Conservation (phyloP, 129 eudicot species). For the Scalesia atractyloides region DNA sequence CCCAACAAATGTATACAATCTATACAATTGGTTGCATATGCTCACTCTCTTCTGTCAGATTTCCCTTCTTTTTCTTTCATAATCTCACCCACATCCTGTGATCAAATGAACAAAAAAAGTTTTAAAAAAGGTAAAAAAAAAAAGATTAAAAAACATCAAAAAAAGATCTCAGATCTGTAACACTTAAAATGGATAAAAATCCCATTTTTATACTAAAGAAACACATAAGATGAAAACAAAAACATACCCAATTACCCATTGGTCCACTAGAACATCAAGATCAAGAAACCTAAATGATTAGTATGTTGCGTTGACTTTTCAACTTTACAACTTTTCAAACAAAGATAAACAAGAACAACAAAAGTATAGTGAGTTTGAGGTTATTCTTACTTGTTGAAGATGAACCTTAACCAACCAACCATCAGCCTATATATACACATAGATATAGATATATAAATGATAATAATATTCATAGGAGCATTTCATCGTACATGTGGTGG, state of each 20-base stretch:
- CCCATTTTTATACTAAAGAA: neutral
- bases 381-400: neutral
- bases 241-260: neutral
- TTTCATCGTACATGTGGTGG: constrained; percentile 29
- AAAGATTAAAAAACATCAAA: no score
- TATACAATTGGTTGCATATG: constrained; percentile 47
- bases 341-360: neutral
- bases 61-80: neutral
- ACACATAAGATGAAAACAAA: neutral
- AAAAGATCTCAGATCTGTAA: constrained; percentile 10
- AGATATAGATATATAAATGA: no score
- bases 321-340: constrained; percentile 19
- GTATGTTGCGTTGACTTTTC: neutral
- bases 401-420: neutral
- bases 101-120: neutral
- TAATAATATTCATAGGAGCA: neutral
- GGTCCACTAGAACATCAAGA: no score
- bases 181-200: constrained; percentile 1
- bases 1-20: constrained; percentile 33
- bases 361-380: neutral
- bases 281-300: constrained; percentile 20
- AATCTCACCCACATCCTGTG: constrained; percentile 15
- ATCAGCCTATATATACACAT: no score
- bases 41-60: constrained; percentile 65
- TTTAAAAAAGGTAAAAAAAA: constrained; percentile 11